A percentile compares a stretch with the other conserved stretches of the same genome.
phyloP scores from a whole-genome alignment of 176 grass and related monocot species.

The Dendrocalamus sinicus region DNA sequence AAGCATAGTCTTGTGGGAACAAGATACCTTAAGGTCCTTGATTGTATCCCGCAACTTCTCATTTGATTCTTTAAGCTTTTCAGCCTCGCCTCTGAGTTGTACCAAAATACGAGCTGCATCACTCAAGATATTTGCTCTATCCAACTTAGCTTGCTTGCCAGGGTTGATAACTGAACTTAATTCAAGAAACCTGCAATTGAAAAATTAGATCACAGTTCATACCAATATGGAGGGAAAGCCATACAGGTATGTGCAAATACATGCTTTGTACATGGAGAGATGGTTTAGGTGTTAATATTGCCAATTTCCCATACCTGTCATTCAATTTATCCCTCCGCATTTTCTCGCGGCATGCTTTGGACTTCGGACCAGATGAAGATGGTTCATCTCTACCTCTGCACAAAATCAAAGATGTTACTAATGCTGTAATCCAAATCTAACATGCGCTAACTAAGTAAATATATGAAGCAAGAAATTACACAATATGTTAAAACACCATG shows the following conservation, averaged over 20 bases:
- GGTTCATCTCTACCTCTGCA: conserved; percentile 59
- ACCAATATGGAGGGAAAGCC: not conserved
- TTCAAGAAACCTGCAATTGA: conserved; percentile 64
- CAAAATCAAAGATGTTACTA: conserved; percentile 15
- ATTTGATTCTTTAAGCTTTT: conserved; percentile 72
- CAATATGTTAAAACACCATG: not conserved
- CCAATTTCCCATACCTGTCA: conserved; percentile 51
- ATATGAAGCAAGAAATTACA: not conserved
- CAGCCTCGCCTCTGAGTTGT: conserved; percentile 59
- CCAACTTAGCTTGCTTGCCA: conserved; percentile 63
- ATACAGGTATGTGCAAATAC: not conserved
- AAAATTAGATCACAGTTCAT: conserved; percentile 16
- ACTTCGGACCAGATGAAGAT: conserved; percentile 57
- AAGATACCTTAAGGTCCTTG: conserved; percentile 74
- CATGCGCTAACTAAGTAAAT: not conserved
- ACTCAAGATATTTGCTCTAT: conserved; percentile 69
- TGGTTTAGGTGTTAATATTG: not conserved
- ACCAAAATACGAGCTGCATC: conserved; percentile 53
- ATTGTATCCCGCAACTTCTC: conserved; percentile 59
- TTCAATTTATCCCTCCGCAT: conserved; percentile 75
- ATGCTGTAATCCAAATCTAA: not conserved
- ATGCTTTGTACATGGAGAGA: not conserved
- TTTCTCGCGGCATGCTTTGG: conserved; percentile 84
- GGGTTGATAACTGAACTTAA: conserved; percentile 65
- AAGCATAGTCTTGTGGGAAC: not conserved